phyloP scores from a whole-genome alignment of 73 alveolate species.

The Symbiodinium pilosum region DNA sequence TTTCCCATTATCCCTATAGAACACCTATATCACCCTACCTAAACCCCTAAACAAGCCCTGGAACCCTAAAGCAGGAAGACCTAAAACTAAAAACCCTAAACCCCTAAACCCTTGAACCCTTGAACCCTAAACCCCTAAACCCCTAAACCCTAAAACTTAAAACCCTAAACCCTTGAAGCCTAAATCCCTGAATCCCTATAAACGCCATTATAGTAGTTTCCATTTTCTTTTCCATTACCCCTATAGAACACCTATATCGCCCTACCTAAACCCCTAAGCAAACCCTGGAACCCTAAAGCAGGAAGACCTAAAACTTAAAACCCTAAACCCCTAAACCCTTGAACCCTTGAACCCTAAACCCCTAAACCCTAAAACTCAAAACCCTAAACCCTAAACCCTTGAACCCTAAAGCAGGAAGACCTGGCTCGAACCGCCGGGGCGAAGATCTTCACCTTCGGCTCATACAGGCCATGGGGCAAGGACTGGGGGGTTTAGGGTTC shows the following conservation, averaged over 20 bases:
- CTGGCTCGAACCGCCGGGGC: constrained; percentile 98
- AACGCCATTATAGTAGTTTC: no score
- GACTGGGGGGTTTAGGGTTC: not conserved
- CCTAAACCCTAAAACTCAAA: not conserved
- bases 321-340: not conserved
- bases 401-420: not conserved
- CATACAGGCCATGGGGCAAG: constrained; percentile 96
- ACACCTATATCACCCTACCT: not conserved
- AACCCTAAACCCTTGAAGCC: not conserved
- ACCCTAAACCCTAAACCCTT: not conserved
- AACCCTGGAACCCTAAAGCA: not conserved
- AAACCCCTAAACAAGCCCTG: not conserved
- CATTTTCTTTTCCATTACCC: no score
- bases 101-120: not conserved
- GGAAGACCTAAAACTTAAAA: not conserved
- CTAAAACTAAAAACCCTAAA: not conserved
- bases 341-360: not conserved
- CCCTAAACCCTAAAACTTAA: not conserved
- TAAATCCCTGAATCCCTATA: not conserved
- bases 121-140: not conserved
- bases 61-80: no score
- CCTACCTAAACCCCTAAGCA: not conserved
- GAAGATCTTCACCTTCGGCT: constrained; percentile 98
- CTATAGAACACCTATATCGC: not conserved
- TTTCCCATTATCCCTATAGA: no score